phyloP scores from a whole-genome alignment of 1,284 basidiomycete species.

The Ganoderma boninense region DNA sequence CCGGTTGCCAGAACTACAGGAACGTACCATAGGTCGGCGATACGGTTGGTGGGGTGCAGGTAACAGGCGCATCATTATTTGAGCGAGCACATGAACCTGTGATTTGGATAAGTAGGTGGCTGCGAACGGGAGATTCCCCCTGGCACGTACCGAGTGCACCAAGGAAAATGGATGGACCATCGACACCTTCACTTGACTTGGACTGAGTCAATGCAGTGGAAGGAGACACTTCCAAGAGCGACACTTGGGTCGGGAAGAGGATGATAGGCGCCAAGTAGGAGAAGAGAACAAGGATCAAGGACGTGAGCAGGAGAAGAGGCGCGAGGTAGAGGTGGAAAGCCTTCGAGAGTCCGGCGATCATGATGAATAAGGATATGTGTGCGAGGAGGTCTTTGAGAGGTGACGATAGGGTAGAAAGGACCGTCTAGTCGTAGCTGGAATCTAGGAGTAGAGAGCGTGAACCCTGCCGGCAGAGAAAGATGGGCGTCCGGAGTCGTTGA shows the following conservation, averaged over 20 bases:
- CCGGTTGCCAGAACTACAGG: background rate
- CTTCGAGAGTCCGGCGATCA: slow-evolving; percentile 78
- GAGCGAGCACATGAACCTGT: slow-evolving; percentile 74
- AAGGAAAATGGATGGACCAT: slow-evolving; percentile 75
- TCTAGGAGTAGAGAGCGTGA: slow-evolving; percentile 26
- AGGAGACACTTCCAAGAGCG: slow-evolving; percentile 70
- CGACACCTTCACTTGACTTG: slow-evolving; percentile 52
- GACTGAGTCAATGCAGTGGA: slow-evolving; percentile 57
- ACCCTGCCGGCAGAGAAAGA: slow-evolving; percentile 36
- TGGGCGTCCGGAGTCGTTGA: slow-evolving; percentile 18
- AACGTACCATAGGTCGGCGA: slow-evolving; percentile 69
- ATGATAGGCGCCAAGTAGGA: slow-evolving; percentile 70
- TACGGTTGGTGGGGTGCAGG: slow-evolving; percentile 63
- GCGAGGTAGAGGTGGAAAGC: slow-evolving; percentile 74
- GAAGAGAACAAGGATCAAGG: slow-evolving; percentile 70
- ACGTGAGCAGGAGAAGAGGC: slow-evolving; percentile 69
- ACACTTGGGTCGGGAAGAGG: slow-evolving; percentile 67
- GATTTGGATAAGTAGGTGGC: background rate
- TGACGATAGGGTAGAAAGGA: background rate
- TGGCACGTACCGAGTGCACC: slow-evolving; percentile 65
- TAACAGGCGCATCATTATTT: slow-evolving; percentile 56
- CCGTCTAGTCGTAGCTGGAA: slow-evolving; percentile 12
- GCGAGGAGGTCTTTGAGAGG: slow-evolving; percentile 10
- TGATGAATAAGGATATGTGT: slow-evolving; percentile 42
- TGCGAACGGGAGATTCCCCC: background rate